Conservation (phyloP, 2,329 filamentous ascomycete genomes). For the Myriosclerotinia scirpicola region DNA sequence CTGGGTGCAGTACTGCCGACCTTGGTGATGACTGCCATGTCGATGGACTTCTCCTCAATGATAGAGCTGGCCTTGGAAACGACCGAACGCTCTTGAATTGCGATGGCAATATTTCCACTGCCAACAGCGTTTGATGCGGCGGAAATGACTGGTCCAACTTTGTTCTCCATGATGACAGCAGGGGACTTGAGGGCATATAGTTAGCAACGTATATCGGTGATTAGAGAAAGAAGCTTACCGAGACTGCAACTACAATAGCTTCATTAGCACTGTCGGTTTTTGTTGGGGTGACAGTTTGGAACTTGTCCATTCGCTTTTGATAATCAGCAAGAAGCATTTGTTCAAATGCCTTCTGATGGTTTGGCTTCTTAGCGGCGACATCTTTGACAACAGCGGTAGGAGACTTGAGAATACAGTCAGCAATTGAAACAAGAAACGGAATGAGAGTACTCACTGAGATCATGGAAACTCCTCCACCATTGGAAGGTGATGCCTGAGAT, state of each 20-base stretch:
- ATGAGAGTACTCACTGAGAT: not conserved
- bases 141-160: not conserved
- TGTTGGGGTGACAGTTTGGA: not conserved
- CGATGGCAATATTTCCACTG: not conserved
- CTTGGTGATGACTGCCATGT: not conserved
- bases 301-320: not conserved
- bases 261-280: not conserved
- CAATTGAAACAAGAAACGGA: not conserved
- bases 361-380: not conserved
- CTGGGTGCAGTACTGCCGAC: not conserved
- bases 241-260: not conserved
- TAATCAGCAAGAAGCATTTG: not conserved
- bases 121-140: not conserved
- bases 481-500: constrained; percentile 2
- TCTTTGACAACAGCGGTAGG: not conserved
- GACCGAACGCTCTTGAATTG: not conserved
- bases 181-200: not conserved
- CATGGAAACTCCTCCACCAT: not conserved
- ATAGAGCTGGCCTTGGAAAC: not conserved
- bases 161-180: not conserved
- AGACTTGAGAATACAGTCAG: not conserved
- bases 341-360: not conserved
- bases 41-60: not conserved
- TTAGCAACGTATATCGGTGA: not conserved
- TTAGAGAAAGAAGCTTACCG: not conserved